These are phyloP conservation scores for Cyphellophora europaea DNA, from an alignment of 2,329 filamentous ascomycete genomes.

Conservation along the genomic window DNA sequence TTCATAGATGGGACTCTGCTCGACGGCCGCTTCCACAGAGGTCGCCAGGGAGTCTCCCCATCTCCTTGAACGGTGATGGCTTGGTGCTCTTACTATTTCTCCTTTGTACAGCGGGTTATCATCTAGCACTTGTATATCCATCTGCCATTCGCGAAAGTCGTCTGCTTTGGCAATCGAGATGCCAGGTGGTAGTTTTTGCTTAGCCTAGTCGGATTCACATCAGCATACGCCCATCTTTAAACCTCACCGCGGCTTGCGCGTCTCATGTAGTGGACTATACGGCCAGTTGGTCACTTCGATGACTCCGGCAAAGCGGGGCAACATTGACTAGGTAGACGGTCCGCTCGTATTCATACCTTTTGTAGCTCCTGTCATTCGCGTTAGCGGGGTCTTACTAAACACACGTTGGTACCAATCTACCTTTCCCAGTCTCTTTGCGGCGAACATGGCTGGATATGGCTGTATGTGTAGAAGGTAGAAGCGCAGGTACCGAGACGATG, in stretches of 20 bases:
- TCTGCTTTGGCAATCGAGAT: conserved; percentile 75
- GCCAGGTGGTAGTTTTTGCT: conserved; percentile 50
- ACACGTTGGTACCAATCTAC: too few relatives aligned
- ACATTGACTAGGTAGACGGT: not conserved
- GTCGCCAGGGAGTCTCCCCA: too few relatives aligned
- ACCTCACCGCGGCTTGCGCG: too few relatives aligned
- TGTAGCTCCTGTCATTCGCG: too few relatives aligned
- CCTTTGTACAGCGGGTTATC: conserved; percentile 77
- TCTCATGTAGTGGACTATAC: conserved; percentile 1
- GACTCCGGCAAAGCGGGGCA: conserved; percentile 1
- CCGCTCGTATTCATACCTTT: conserved; percentile 35
- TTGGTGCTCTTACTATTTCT: too few relatives aligned
- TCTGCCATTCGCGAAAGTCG: conserved; percentile 78
- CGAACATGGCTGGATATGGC: conserved; percentile 45
- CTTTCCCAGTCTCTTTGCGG: conserved; percentile 37
- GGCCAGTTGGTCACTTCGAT: not conserved
- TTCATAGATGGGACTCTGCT: too few relatives aligned
- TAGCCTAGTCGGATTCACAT: conserved; percentile 32
- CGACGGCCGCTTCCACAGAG: too few relatives aligned
- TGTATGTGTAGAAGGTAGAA: too few relatives aligned
- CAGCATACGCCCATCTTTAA: not conserved
- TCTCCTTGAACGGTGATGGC: too few relatives aligned
- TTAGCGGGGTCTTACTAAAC: too few relatives aligned
- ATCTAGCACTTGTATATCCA: conserved; percentile 88
- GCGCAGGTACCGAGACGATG: too few relatives aligned